Percentiles rank a stretch among this genome's conserved stretches.
phyloP scores from a whole-genome alignment of 2,329 filamentous ascomycete genomes.

The Xylariales sp. region DNA sequence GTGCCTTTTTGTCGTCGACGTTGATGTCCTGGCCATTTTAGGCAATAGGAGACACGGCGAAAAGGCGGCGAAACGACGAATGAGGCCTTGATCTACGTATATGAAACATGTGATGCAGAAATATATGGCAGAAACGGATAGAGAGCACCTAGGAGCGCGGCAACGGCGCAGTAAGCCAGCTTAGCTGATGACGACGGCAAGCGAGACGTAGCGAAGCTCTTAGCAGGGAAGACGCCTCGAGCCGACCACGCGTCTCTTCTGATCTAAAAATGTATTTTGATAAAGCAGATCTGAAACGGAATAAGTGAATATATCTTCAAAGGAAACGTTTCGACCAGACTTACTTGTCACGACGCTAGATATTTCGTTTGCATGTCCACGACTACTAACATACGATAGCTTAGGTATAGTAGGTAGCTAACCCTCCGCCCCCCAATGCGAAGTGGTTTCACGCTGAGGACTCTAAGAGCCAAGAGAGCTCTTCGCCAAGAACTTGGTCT shows the following conservation, averaged over 20 bases:
- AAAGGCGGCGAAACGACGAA: background rate
- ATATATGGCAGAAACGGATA: background rate
- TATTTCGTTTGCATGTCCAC: constrained; percentile 13
- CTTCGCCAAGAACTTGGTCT: constrained; percentile 23
- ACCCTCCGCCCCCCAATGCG: background rate
- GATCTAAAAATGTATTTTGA: background rate
- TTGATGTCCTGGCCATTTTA: constrained; percentile 27
- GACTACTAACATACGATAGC: background rate
- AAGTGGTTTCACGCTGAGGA: constrained; percentile 11
- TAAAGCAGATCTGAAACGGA: constrained; percentile 10
- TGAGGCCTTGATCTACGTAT: constrained; percentile 8
- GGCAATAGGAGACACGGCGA: constrained; percentile 1
- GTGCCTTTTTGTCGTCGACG: constrained; percentile 30
- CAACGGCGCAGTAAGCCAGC: background rate
- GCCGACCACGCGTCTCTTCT: constrained; percentile 10
- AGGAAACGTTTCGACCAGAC: background rate
- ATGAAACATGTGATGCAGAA: constrained; percentile 17
- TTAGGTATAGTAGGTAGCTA: background rate
- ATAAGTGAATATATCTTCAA: background rate
- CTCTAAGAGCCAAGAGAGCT: constrained; percentile 13
- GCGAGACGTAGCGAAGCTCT: constrained; percentile 9
- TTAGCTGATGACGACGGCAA: constrained; percentile 6
- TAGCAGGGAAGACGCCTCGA: constrained; percentile 12
- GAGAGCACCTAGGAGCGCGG: background rate
- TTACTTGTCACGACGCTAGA: background rate